Conservation (phyloP, 148 eudicot genomes). For the Silene uniflora region DNA sequence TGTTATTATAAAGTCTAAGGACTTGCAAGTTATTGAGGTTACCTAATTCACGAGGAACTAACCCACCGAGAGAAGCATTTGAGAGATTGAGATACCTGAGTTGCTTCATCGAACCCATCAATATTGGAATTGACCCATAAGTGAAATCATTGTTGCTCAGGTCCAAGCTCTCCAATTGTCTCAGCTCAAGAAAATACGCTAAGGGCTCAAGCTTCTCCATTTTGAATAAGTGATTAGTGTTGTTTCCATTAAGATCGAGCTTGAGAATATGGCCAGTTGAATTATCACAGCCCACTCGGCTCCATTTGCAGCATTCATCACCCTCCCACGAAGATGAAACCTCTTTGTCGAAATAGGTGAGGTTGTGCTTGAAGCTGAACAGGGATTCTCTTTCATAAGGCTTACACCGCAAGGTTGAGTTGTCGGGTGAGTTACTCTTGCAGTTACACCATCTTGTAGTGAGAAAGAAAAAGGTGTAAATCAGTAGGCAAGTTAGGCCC, state of each 20-base stretch:
- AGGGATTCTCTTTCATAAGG: too few species aligned
- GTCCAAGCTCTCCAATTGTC: slow-evolving; percentile 10
- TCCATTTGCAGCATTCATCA: slow-evolving; percentile 17
- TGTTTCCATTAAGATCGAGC: not conserved
- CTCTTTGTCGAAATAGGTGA: too few species aligned
- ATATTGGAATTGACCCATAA: not conserved
- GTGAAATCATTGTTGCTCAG: not conserved
- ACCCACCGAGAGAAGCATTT: not conserved
- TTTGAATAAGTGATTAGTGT: not conserved
- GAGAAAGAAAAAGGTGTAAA: too few species aligned
- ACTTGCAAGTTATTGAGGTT: slow-evolving; percentile 5
- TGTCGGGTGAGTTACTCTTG: too few species aligned
- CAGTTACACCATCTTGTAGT: too few species aligned
- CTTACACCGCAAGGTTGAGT: too few species aligned
- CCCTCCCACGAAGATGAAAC: not conserved
- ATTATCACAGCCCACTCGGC: slow-evolving; percentile 5
- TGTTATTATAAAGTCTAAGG: not conserved
- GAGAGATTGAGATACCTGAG: slow-evolving; percentile 19
- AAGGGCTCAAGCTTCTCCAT: not conserved
- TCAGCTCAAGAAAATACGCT: not conserved
- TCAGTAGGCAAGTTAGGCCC: too few species aligned
- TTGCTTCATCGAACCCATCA: slow-evolving; percentile 12
- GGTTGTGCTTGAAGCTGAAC: too few species aligned
- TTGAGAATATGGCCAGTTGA: slow-evolving; percentile 1
- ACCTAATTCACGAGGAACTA: slow-evolving; percentile 8